Conservation (phyloP, 1,284 basidiomycete genomes). For the Neonothopanus nambi region DNA sequence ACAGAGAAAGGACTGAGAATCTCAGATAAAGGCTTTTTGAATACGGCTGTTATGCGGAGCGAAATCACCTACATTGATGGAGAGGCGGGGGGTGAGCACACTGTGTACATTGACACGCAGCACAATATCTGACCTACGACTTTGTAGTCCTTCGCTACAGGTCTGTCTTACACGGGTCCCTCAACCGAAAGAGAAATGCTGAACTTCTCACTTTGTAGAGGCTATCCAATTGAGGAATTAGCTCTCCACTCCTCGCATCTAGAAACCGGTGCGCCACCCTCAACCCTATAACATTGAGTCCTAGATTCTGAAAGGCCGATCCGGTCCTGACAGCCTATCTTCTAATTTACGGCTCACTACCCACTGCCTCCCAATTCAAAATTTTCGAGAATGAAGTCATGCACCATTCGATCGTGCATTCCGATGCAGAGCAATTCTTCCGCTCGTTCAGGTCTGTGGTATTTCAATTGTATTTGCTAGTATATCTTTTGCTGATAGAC, state of each 20-base stretch:
- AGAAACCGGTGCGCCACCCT: constrained; percentile 49
- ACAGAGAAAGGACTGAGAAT: constrained; percentile 77
- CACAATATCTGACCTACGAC: neutral
- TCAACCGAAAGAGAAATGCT: neutral
- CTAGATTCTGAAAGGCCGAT: constrained; percentile 1
- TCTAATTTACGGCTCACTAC: constrained; percentile 86
- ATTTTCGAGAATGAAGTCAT: constrained; percentile 74
- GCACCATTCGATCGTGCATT: constrained; percentile 76
- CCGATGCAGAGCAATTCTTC: constrained; percentile 80
- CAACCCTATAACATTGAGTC: too few relatives aligned
- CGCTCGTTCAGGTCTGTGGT: constrained; percentile 65
- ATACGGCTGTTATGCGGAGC: constrained; percentile 82
- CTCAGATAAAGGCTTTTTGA: constrained; percentile 79
- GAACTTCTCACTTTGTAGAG: constrained; percentile 44
- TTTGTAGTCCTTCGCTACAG: constrained; percentile 70
- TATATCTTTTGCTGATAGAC: too few relatives aligned
- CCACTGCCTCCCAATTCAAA: constrained; percentile 59
- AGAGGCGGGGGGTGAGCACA: constrained; percentile 64
- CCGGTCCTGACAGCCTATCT: constrained; percentile 56
- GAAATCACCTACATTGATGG: constrained; percentile 89
- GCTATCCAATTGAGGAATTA: constrained; percentile 91
- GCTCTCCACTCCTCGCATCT: constrained; percentile 77
- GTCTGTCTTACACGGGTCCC: constrained; percentile 31
- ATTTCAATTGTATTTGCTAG: neutral
- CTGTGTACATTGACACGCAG: neutral